Evolutionary conservation across 306 rosid species (phyloP).

Genomic region (Pyrus communis): DNA sequence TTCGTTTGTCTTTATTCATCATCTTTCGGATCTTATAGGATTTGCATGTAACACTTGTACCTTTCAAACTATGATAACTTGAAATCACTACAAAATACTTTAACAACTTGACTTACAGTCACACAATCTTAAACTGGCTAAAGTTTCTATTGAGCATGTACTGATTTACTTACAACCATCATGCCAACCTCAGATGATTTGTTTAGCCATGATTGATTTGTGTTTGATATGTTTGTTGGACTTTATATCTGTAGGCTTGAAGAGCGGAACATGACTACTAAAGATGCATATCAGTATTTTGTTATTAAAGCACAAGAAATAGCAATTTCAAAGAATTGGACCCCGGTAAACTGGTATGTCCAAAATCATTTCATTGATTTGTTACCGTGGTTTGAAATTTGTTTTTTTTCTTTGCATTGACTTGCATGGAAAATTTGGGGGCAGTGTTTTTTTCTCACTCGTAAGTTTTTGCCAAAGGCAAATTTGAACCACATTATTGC

Average conservation of each 20-base stretch:
- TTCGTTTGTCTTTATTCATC: slow-evolving; percentile 4
- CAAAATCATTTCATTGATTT: neutral
- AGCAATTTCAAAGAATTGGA: slow-evolving; percentile 77
- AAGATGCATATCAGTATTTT: slow-evolving; percentile 79
- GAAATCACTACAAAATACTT: neutral
- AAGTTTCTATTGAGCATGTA: neutral
- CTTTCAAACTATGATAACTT: neutral
- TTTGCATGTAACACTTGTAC: neutral
- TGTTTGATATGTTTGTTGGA: slow-evolving; percentile 6
- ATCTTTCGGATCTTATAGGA: neutral
- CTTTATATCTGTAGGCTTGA: slow-evolving; percentile 60
- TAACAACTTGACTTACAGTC: neutral
- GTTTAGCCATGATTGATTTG: neutral
- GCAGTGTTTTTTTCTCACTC: neutral
- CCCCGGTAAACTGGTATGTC: slow-evolving; percentile 89
- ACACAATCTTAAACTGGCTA: neutral
- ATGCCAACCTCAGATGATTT: neutral
- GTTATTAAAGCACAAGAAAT: slow-evolving; percentile 84
- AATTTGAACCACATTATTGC: too few species aligned
- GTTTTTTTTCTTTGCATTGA: neutral
- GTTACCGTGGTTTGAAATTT: neutral
- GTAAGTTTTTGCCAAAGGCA: neutral
- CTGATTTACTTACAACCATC: neutral
- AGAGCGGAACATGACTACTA: slow-evolving; percentile 56
- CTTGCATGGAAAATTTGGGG: neutral